Conservation (phyloP, 2,329 filamentous ascomycete species). For the Zymoseptoria tritici region DNA sequence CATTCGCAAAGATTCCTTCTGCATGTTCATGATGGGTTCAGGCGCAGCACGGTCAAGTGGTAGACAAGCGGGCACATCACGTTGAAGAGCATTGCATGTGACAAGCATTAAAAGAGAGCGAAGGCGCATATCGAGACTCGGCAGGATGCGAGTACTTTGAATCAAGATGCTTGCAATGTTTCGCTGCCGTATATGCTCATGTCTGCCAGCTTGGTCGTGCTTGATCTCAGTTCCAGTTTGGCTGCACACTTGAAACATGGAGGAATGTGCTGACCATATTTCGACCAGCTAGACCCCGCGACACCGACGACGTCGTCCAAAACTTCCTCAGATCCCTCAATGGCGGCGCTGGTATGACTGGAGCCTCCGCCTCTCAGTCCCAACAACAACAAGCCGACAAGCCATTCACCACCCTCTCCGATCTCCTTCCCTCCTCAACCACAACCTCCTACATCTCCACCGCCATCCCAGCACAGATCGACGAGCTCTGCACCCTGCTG, state of each 20-base stretch:
- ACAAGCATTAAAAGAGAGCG: not conserved
- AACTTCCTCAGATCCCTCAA: constrained; percentile 82
- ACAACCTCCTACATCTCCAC: constrained; percentile 73
- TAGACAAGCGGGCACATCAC: not conserved
- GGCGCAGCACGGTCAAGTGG: constrained; percentile 1
- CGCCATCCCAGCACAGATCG: constrained; percentile 56
- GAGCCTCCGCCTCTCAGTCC: constrained; percentile 13
- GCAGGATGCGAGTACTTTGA: constrained; percentile 12
- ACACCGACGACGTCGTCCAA: constrained; percentile 72
- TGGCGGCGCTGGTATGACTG: constrained; percentile 37
- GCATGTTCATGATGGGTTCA: constrained; percentile 3
- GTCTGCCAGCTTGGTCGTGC: not conserved
- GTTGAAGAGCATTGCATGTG: not conserved
- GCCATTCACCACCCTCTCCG: constrained; percentile 73
- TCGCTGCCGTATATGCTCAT: not conserved
- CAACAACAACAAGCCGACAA: constrained; percentile 48
- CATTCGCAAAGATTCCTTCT: constrained; percentile 1
- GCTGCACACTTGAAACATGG: not conserved
- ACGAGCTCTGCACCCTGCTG: constrained; percentile 68
- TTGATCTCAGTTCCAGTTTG: not conserved
- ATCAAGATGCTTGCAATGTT: constrained; percentile 6
- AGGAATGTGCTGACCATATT: constrained; percentile 10
- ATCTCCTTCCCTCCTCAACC: constrained; percentile 69
- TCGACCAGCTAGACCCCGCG: constrained; percentile 31
- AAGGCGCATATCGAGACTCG: constrained; percentile 2